Conservation (phyloP, 352 stramenopile species). For the Phytophthora lateralis region DNA sequence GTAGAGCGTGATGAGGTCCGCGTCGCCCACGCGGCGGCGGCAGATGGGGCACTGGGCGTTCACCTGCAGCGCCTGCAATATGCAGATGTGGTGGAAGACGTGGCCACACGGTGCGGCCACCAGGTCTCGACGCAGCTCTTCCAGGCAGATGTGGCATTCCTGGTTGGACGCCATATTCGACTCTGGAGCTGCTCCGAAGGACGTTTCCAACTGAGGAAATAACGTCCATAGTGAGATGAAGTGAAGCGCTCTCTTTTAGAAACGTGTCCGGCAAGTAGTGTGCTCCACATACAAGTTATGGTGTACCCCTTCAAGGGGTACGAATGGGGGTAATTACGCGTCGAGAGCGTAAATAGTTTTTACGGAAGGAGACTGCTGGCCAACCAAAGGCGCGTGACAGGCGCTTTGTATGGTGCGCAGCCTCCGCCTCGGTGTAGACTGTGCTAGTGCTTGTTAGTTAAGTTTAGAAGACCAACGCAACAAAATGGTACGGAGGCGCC, state of each 20-base stretch:
- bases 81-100: constrained; percentile 74
- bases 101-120: constrained; percentile 69
- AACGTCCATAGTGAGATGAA: too few species aligned
- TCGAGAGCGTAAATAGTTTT: constrained; percentile 9
- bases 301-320: neutral
- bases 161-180: constrained; percentile 35
- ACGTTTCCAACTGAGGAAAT: too few species aligned
- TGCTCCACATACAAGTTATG: constrained; percentile 3
- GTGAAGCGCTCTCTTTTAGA: too few species aligned
- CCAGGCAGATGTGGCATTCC: constrained; percentile 86
- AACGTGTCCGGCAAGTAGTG: neutral
- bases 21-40: constrained; percentile 44
- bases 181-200: too few species aligned
- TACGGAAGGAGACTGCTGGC: constrained; percentile 38
- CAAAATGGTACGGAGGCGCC: constrained; percentile 70
- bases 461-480: constrained; percentile 89
- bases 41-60: constrained; percentile 80
- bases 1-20: constrained; percentile 68
- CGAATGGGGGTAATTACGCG: constrained; percentile 27
- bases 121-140: constrained; percentile 71
- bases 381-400: constrained; percentile 38
- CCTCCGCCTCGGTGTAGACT: constrained; percentile 30
- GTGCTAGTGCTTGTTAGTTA: constrained; percentile 64
- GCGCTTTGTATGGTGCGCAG: constrained; percentile 38
- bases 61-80: constrained; percentile 75